Conservation (phyloP, 768 basidiomycete species). For the Amanita pallidorosea region DNA sequence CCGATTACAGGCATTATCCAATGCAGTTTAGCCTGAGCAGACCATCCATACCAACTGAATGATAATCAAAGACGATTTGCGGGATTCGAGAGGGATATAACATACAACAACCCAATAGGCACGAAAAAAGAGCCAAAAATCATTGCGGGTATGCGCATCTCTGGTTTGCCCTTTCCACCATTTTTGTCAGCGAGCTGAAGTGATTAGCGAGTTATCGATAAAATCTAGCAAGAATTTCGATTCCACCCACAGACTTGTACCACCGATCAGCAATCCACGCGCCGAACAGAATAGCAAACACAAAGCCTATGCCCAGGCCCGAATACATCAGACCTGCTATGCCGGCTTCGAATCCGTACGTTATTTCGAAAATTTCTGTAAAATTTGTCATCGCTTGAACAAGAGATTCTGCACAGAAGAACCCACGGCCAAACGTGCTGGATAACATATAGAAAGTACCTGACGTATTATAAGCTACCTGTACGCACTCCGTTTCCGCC, state of each 20-base stretch:
- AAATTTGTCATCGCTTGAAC: neutral
- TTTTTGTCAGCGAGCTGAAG: constrained; percentile 38
- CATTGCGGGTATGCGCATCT: constrained; percentile 65
- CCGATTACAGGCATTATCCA: constrained; percentile 75
- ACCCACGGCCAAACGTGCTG: constrained; percentile 51
- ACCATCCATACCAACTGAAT: constrained; percentile 69
- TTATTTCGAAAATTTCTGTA: constrained; percentile 33
- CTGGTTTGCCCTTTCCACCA: constrained; percentile 60
- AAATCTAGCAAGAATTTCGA: neutral
- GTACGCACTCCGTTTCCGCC: neutral
- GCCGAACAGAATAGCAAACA: constrained; percentile 35
- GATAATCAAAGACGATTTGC: neutral
- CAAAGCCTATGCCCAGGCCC: constrained; percentile 47
- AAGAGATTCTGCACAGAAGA: neutral
- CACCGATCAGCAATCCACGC: constrained; percentile 36
- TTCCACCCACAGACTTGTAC: constrained; percentile 32
- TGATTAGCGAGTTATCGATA: neutral
- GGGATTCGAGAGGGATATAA: constrained; percentile 1
- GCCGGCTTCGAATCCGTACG: constrained; percentile 42
- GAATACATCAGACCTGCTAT: constrained; percentile 45
- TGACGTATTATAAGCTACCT: constrained; percentile 7
- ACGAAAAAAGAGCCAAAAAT: constrained; percentile 61
- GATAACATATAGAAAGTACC: constrained; percentile 68
- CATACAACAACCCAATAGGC: constrained; percentile 63
- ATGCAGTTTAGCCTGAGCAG: constrained; percentile 50